Base-by-base conservation (phyloP, 768 basidiomycete species). In the Hericium rajendrae region DNA sequence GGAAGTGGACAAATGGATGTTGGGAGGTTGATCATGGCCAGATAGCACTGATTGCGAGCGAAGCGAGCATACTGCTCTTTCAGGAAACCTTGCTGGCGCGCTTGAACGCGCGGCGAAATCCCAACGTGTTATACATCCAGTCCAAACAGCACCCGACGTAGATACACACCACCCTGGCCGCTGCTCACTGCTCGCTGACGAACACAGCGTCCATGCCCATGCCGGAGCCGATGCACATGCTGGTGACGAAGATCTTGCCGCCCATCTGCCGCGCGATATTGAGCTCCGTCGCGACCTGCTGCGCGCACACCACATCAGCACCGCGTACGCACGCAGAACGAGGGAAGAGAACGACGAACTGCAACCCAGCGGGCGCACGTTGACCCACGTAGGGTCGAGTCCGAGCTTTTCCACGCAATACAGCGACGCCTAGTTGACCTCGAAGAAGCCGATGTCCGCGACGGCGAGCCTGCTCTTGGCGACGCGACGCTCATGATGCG, bases 121-220 rank as follows among this genome's bases (percentile, higher is more conserved):
- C 22, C 22, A 22, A 22, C 22, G 22, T 22, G 22, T 22, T 22
- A 22, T 22, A 32, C 28, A 32, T 32, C 28, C 32, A 32, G 32
- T 32, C 32, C 32, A 32, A 32, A 9, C 32, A 32, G 32, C 32
- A 32, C 32, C 32, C 32, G 9, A 32, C 28, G 32, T 32, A 32
- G 9, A 32, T 32, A 32, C 32, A 32, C 9, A 10, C 32, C 32
- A 32, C 32, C n/a, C n/a, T n/a, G n/a, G n/a, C n/a, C n/a, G 1
- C 32, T 2, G 43, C 57, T 73, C 65, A 91, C 64, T 91, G 85
- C 78, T 94, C 91, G 69, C 76, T 89, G 56, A 91, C 88, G 65
- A 93, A 87, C 2, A 93, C 76, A 48, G 83, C 88, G 37, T 89
- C 90, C 88, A 93, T 91, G 39, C 91, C 89, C 88, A 93, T 92